Percentiles rank a stretch among this genome's conserved stretches.
Conservation (phyloP, 2,329 filamentous ascomycete genomes). For the Cladosporium sphaerospermum region DNA sequence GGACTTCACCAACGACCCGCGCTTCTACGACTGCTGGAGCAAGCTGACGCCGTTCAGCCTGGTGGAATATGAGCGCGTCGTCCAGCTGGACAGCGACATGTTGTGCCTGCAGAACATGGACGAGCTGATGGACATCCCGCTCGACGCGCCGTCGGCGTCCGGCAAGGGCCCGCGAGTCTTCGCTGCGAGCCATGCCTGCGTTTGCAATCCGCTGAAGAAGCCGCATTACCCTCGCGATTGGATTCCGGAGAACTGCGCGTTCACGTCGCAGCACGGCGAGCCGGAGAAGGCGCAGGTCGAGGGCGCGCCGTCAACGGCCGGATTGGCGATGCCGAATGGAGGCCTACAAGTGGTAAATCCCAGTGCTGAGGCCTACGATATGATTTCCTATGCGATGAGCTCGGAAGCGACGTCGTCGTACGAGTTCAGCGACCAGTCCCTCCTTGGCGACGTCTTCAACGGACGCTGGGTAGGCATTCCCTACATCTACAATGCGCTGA, state of each 20-base stretch:
- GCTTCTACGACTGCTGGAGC: constrained; percentile 87
- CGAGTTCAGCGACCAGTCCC: constrained; percentile 56
- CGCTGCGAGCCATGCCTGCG: constrained; percentile 76
- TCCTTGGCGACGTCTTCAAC: constrained; percentile 52
- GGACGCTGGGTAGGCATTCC: constrained; percentile 54
- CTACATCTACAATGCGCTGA: constrained; percentile 57
- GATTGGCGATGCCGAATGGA: constrained; percentile 54
- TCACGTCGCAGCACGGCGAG: constrained; percentile 50
- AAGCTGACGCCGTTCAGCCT: constrained; percentile 77
- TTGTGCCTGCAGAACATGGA: constrained; percentile 79
- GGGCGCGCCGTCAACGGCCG: constrained; percentile 45
- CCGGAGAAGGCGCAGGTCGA: constrained; percentile 46
- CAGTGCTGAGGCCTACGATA: constrained; percentile 45
- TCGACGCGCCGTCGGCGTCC: constrained; percentile 52
- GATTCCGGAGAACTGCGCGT: constrained; percentile 56
- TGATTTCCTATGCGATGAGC: constrained; percentile 44
- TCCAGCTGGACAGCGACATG: constrained; percentile 88
- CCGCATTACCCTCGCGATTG: constrained; percentile 72
- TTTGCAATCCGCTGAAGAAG: constrained; percentile 76
- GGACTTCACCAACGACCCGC: constrained; percentile 69
- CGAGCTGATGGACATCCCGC: constrained; percentile 76
- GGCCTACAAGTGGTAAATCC: constrained; percentile 58
- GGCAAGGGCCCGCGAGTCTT: constrained; percentile 62
- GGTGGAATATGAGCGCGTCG: constrained; percentile 68
- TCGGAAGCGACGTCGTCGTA: constrained; percentile 44